phyloP scores from a whole-genome alignment of 441 rosid species.

The Hura crepitans region DNA sequence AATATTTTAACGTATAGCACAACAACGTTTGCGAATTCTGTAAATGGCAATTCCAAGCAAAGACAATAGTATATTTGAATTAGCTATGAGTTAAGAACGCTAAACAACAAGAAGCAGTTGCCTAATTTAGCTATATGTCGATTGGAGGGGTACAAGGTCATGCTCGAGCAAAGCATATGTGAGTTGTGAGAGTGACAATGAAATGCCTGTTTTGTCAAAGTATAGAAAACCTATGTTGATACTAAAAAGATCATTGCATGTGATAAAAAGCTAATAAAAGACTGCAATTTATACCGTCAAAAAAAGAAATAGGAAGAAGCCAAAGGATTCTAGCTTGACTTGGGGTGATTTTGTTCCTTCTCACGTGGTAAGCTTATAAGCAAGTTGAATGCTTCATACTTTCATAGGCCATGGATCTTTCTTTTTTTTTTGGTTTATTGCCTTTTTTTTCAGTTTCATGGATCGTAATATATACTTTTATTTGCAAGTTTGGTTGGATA shows the following conservation, averaged over 20 bases:
- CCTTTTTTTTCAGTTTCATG: no score
- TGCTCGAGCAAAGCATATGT: not conserved
- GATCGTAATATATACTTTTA: no score
- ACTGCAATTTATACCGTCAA: conserved; percentile 14
- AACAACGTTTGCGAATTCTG: no score
- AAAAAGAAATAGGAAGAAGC: not conserved
- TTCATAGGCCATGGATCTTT: no score
- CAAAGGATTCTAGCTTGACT: conserved; percentile 16
- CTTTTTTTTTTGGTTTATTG: no score
- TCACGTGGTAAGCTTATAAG: conserved; percentile 1
- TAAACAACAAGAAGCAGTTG: not conserved
- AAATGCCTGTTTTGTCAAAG: not conserved
- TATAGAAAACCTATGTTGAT: not conserved
- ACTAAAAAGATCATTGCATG: conserved; percentile 11
- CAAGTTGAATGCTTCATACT: conserved; percentile 10
- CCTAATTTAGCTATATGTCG: not conserved
- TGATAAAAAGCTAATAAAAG: conserved; percentile 17
- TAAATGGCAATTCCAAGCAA: not conserved
- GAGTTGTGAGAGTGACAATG: conserved; percentile 6
- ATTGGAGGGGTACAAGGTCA: not conserved
- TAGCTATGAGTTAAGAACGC: not conserved
- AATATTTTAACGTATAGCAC: no score
- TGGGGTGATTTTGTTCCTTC: conserved; percentile 6
- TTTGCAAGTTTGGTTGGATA: no score
- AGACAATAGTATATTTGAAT: no score